Conservation (phyloP, 2,329 filamentous ascomycete genomes). For the Sphaceloma murrayae region DNA sequence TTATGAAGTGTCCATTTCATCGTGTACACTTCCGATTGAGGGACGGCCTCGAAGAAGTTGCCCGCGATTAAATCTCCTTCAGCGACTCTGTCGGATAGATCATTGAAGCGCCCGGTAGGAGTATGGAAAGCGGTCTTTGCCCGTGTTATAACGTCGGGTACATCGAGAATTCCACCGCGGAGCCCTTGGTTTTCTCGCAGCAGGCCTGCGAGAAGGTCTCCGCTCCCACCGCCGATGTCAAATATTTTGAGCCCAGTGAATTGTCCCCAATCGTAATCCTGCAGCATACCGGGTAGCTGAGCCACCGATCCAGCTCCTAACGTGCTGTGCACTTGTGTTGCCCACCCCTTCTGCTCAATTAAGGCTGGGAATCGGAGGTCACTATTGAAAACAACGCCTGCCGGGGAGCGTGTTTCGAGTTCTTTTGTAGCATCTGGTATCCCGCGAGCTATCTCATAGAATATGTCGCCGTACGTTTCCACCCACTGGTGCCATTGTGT, state of each 20-base stretch:
- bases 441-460: neutral
- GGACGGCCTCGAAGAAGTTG: neutral
- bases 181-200: neutral
- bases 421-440: neutral
- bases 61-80: neutral
- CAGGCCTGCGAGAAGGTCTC: neutral
- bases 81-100: neutral
- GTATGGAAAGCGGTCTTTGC: neutral
- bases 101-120: neutral
- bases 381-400: neutral
- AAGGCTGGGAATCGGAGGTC: neutral
- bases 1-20: neutral
- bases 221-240: neutral
- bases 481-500: neutral
- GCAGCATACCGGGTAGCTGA: neutral
- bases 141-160: neutral
- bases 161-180: neutral
- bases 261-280: neutral
- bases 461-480: neutral
- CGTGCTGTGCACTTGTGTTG: neutral
- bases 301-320: neutral
- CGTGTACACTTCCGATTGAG: neutral
- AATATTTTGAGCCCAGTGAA: neutral
- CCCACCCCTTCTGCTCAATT: neutral
- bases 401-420: neutral